Conservation (phyloP, 495 filamentous ascomycete genomes). For the Hyaloscypha finlandica region DNA sequence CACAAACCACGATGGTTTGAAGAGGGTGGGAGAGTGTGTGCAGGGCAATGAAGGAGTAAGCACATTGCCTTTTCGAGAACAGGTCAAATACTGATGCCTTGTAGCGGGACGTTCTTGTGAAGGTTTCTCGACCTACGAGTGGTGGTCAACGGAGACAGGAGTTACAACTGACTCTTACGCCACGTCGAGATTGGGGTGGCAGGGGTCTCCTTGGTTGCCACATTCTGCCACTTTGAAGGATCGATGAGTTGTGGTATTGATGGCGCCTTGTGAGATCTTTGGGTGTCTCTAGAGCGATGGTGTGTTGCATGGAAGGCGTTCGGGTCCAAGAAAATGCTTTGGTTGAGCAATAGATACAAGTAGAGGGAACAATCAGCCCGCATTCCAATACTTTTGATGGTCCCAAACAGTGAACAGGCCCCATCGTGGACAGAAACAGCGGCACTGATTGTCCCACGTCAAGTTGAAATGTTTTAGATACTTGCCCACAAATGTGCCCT, state of each 20-base stretch:
- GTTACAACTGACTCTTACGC: slow-evolving; percentile 68
- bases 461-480: too few relatives aligned
- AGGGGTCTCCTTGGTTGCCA: slow-evolving; percentile 87
- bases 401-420: not conserved
- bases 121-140: slow-evolving; percentile 54
- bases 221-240: slow-evolving; percentile 64
- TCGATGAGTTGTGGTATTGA: not conserved
- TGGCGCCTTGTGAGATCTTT: not conserved
- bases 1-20: slow-evolving; percentile 82
- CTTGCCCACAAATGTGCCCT: too few relatives aligned
- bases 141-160: slow-evolving; percentile 51
- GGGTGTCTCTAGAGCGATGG: slow-evolving; percentile 12
- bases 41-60: slow-evolving; percentile 85
- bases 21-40: slow-evolving; percentile 81
- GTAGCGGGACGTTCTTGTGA: slow-evolving; percentile 69
- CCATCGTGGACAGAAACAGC: too few relatives aligned
- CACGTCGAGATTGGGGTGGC: slow-evolving; percentile 82
- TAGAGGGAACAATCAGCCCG: too few relatives aligned
- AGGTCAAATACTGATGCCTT: slow-evolving; percentile 19
- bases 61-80: slow-evolving; percentile 36
- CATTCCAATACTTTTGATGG: not conserved
- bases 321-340: not conserved
- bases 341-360: not conserved
- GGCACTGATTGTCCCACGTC: too few relatives aligned
- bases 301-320: slow-evolving; percentile 26